A percentile compares a stretch with the other conserved stretches of the same genome.
phyloP scores from a whole-genome alignment of 1,139 yeast genomes.

The Scheffersomyces quercinus region DNA sequence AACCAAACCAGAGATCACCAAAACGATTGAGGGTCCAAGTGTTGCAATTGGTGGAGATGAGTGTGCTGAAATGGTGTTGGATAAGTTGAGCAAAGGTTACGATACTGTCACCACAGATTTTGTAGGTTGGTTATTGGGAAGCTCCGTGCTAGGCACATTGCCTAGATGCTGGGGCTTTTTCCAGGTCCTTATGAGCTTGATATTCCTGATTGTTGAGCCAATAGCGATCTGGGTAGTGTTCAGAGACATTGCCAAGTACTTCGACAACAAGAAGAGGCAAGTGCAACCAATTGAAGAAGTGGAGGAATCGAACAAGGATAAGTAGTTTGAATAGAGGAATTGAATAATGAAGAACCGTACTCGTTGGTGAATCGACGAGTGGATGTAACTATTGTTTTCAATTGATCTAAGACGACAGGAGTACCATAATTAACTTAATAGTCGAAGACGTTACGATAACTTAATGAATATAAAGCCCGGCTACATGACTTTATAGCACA shows the following conservation, averaged over 20 bases:
- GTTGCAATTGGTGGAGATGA: slow-evolving; percentile 63
- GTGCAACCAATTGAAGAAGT: slow-evolving; percentile 6
- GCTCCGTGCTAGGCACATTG: slow-evolving; percentile 65
- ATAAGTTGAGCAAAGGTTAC: slow-evolving; percentile 61
- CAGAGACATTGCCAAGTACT: slow-evolving; percentile 55
- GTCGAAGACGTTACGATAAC: no score
- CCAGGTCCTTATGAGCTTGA: slow-evolving; percentile 47
- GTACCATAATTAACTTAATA: no score
- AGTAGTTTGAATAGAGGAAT: not conserved
- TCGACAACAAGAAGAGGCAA: slow-evolving; percentile 20
- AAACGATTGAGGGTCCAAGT: slow-evolving; percentile 82
- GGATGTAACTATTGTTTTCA: no score
- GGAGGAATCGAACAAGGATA: slow-evolving; percentile 3
- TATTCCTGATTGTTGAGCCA: slow-evolving; percentile 67
- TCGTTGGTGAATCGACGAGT: no score
- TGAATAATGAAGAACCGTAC: no score
- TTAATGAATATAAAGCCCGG: no score
- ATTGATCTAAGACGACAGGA: no score
- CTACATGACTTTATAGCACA: no score
- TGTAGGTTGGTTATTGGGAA: slow-evolving; percentile 79
- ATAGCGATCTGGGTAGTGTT: slow-evolving; percentile 55
- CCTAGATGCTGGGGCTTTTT: slow-evolving; percentile 65
- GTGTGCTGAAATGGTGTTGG: slow-evolving; percentile 65
- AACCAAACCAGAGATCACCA: slow-evolving; percentile 86
- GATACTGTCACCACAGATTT: slow-evolving; percentile 80